Evolutionary conservation across 1,284 basidiomycete genomes (phyloP).

Genomic region (Laetiporus sulphureus): DNA sequence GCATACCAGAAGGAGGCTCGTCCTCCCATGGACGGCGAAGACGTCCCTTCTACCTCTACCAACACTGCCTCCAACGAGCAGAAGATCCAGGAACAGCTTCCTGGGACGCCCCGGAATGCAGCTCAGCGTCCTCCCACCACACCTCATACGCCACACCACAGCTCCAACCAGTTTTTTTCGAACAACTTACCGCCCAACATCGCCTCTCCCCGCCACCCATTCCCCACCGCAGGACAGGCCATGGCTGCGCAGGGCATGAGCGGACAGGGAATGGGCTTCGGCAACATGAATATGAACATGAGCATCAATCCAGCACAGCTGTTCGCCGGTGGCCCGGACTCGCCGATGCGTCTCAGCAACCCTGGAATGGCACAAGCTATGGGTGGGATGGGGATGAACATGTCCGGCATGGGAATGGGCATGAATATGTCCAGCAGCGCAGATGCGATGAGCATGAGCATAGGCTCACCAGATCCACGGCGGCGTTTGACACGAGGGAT

Average conservation of each 20-base stretch:
- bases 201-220: slow-evolving; percentile 31
- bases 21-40: slow-evolving; percentile 10
- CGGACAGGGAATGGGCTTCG: slow-evolving; percentile 7
- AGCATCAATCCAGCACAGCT: slow-evolving; percentile 22
- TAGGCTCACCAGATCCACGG: slow-evolving; percentile 17
- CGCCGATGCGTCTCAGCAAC: slow-evolving; percentile 27
- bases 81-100: too few species aligned
- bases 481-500: slow-evolving; percentile 19
- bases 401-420: slow-evolving; percentile 12
- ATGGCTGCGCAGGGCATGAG: slow-evolving; percentile 20
- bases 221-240: slow-evolving; percentile 15
- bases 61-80: slow-evolving; percentile 8
- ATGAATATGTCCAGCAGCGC: slow-evolving; percentile 18
- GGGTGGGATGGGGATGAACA: slow-evolving; percentile 20
- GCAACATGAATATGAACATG: slow-evolving; percentile 15
- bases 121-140: slow-evolving; percentile 5
- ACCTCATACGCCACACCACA: slow-evolving; percentile 10
- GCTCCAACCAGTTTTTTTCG: slow-evolving; percentile 4
- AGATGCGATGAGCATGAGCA: slow-evolving; percentile 14
- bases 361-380: slow-evolving; percentile 26
- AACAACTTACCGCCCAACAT: slow-evolving; percentile 12
- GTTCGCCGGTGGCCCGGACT: slow-evolving; percentile 22
- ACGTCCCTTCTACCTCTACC: slow-evolving; percentile 12
- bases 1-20: slow-evolving; percentile 31
- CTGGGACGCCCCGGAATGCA: slow-evolving; percentile 8